A percentile compares a stretch with the other conserved stretches of the same genome.
Evolutionary conservation across 352 stramenopile species (phyloP).

Genomic region (Phytophthora syringae): DNA sequence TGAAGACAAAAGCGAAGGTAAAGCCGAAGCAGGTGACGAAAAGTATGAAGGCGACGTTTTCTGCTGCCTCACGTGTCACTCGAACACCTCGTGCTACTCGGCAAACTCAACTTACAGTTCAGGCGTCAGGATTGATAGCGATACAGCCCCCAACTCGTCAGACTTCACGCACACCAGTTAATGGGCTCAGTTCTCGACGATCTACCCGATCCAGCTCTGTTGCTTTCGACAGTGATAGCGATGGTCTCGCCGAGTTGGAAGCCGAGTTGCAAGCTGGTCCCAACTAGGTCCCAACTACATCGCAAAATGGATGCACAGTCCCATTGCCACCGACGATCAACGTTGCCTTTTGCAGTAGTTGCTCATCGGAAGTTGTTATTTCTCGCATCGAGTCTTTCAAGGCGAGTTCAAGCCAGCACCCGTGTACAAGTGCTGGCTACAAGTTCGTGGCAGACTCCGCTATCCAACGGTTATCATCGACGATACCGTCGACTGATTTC

Average conservation of each 20-base stretch:
- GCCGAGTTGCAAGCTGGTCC: conserved; percentile 30
- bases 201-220: conserved; percentile 32
- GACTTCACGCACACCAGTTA: not conserved
- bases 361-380: conserved; percentile 49
- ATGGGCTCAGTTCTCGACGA: conserved; percentile 23
- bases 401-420: conserved; percentile 43
- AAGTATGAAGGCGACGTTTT: conserved; percentile 8
- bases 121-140: not conserved
- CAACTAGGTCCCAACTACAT: conserved; percentile 24
- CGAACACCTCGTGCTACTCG: conserved; percentile 9
- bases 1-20: not conserved
- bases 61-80: not conserved
- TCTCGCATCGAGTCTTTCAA: conserved; percentile 32
- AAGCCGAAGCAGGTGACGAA: conserved; percentile 3
- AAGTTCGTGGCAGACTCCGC: conserved; percentile 61
- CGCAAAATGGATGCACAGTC: conserved; percentile 42
- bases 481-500: conserved; percentile 50
- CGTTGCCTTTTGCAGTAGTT: conserved; percentile 47
- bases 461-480: conserved; percentile 77
- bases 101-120: conserved; percentile 1
- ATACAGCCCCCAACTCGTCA: conserved; percentile 1
- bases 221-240: conserved; percentile 51
- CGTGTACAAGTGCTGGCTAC: conserved; percentile 62
- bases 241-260: conserved; percentile 58
- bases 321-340: conserved; percentile 35